Percentiles rank a stretch among this genome's conserved stretches.
Conservation (phyloP, 2,329 filamentous ascomycete species). For the Cercospora janseana region DNA sequence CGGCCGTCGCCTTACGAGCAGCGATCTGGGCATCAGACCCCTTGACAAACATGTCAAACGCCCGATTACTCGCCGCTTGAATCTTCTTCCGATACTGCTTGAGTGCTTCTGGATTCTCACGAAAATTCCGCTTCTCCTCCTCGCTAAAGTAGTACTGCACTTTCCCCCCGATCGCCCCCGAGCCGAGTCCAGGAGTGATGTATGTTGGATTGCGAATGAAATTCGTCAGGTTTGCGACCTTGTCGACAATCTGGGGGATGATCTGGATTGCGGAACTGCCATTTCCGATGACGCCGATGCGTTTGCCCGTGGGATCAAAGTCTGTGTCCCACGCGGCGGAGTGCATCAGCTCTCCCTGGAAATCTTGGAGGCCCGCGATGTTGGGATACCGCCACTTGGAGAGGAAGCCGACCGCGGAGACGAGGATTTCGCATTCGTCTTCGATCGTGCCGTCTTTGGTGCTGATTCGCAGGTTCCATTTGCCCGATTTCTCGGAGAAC, state of each 20-base stretch:
- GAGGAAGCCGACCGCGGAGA: constrained; percentile 34
- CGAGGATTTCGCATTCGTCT: constrained; percentile 39
- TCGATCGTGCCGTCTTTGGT: constrained; percentile 30
- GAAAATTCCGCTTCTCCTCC: constrained; percentile 36
- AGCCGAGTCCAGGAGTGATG: constrained; percentile 35
- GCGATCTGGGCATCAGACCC: constrained; percentile 43
- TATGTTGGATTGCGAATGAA: constrained; percentile 39
- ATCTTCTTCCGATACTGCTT: constrained; percentile 40
- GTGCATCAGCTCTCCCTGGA: constrained; percentile 46
- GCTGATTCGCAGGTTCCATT: constrained; percentile 40
- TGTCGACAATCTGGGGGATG: constrained; percentile 41
- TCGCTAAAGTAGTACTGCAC: constrained; percentile 34
- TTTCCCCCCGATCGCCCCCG: constrained; percentile 33
- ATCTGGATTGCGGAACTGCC: constrained; percentile 46
- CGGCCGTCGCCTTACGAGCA: constrained; percentile 25
- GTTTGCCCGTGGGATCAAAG: constrained; percentile 40
- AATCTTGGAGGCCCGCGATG: constrained; percentile 43
- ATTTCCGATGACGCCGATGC: constrained; percentile 44
- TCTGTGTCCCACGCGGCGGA: constrained; percentile 43
- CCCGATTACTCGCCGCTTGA: constrained; percentile 30
- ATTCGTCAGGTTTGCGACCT: constrained; percentile 35
- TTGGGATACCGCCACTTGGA: constrained; percentile 41
- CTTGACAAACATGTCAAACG: constrained; percentile 52
- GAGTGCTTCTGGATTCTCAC: constrained; percentile 36
- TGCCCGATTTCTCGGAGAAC: constrained; percentile 26